Percentiles rank a stretch among this genome's conserved stretches.
Evolutionary conservation across 2,329 filamentous ascomycete genomes (phyloP).

Genomic region (Esteya vermicola): DNA sequence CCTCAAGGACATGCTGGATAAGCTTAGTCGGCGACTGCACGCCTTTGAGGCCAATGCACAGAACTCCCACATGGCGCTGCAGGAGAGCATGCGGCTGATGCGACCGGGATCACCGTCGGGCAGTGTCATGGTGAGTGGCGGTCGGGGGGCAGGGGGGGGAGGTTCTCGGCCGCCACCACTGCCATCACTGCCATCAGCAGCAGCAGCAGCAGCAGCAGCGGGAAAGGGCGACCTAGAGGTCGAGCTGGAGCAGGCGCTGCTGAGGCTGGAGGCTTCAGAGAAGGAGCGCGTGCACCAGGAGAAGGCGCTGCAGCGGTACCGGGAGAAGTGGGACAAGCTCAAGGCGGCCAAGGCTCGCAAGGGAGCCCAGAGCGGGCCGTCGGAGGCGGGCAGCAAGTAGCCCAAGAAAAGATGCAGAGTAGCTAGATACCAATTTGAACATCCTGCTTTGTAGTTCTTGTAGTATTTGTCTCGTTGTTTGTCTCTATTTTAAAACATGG

Average conservation of each 20-base stretch:
- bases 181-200: too few relatives aligned
- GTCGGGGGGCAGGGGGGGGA: too few relatives aligned
- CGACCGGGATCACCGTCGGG: conserved; percentile 33
- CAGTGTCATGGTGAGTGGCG: too few relatives aligned
- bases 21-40: conserved; percentile 73
- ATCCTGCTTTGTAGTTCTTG: background rate
- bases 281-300: conserved; percentile 40
- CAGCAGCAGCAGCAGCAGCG: too few relatives aligned
- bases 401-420: background rate
- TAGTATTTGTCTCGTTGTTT: background rate
- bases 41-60: conserved; percentile 90
- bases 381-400: background rate
- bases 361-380: conserved; percentile 22
- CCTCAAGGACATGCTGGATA: conserved; percentile 73
- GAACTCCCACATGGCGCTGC: conserved; percentile 69
- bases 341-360: conserved; percentile 46
- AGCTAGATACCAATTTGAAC: background rate
- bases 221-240: too few relatives aligned
- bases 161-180: too few relatives aligned
- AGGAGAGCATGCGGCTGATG: conserved; percentile 63
- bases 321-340: conserved; percentile 46
- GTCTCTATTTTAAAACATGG: background rate
- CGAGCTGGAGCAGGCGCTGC: conserved; percentile 54
- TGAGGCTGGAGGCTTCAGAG: conserved; percentile 54
- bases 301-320: conserved; percentile 41